Evolutionary conservation across 257 asterid species (phyloP), one percentile per base, ranked within the genome.

Genomic region (Sherardia arvensis): DNA sequence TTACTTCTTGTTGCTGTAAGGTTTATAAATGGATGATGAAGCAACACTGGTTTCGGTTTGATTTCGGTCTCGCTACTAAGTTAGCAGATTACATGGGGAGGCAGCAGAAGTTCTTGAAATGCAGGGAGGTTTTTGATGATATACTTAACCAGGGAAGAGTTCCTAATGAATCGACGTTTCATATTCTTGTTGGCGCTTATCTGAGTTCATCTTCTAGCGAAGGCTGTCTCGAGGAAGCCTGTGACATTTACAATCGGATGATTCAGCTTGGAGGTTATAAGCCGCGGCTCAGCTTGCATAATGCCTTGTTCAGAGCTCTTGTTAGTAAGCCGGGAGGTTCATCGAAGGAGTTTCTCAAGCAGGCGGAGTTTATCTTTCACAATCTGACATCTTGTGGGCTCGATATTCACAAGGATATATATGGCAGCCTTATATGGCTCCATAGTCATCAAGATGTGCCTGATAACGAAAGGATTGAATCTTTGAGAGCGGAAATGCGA

Each of bases 21-120:
- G 94, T 93, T 66, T 90, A 90, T 83, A 82, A 90, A 77, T 93
- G 99, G 99, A 90, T 85, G 97, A 78, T 80, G 81, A 84, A 76
- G 78, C 99, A 90, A 64, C 87, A 80, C 47, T 93, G 99, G 99
- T 87, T 79, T 74, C 79, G 63, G 58, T 93, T 93, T 76, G 95
- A 89, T 78, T 93, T 89, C 36, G 78, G 80, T 54, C 95, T 93
- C 40, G 94, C 91, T 0, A 87, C 97, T 58, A 87, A 82, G 76
- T 79, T 93, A 69, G 96, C 97, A 9, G 97, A 90, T 78, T 93
- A 78, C 80, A 74, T 92, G 91, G 99, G 99, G n/a, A 89, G 74
- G 86, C 90, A 87, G 74, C 77, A 93, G 27, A 92, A 89, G 64
- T 79, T 73, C 85, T 73, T 80, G 77, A 92, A 87, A 69, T 89